Conservation (phyloP, 2,329 filamentous ascomycete genomes). For the Didymella exigua region DNA sequence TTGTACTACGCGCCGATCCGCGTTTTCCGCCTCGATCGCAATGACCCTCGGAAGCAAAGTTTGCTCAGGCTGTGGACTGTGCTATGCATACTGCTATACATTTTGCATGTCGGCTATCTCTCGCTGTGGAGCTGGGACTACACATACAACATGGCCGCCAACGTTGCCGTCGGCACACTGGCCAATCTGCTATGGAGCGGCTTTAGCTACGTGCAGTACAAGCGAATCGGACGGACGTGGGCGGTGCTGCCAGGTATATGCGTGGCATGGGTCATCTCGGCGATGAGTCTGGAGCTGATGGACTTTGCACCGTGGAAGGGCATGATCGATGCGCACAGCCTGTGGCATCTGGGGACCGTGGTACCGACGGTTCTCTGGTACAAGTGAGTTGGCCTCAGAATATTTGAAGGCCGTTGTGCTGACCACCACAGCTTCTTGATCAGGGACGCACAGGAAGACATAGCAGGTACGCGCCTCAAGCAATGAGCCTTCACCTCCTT, state of each 20-base stretch:
- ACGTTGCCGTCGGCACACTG: constrained; percentile 78
- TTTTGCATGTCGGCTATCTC: constrained; percentile 79
- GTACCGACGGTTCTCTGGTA: constrained; percentile 90
- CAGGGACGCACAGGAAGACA: constrained; percentile 82
- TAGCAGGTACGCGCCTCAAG: constrained; percentile 75
- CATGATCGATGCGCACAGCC: constrained; percentile 86
- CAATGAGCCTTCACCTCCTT: constrained; percentile 50
- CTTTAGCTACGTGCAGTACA: constrained; percentile 79
- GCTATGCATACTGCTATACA: constrained; percentile 73
- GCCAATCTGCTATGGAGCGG: constrained; percentile 85
- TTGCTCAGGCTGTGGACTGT: constrained; percentile 76
- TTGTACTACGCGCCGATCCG: constrained; percentile 84
- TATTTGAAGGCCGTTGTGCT: constrained; percentile 5
- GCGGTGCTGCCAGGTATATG: constrained; percentile 87
- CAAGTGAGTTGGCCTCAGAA: constrained; percentile 68
- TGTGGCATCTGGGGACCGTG: constrained; percentile 96
- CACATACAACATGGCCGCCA: constrained; percentile 96
- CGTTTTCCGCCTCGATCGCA: constrained; percentile 78
- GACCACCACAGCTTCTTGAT: constrained; percentile 72
- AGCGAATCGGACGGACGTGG: constrained; percentile 74
- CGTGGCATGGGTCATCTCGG: constrained; percentile 87
- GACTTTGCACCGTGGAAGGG: constrained; percentile 88
- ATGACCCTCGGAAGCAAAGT: constrained; percentile 54
- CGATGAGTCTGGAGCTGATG: constrained; percentile 94
- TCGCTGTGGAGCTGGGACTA: constrained; percentile 91